Percentiles rank a stretch among this genome's conserved stretches.
phyloP scores from a whole-genome alignment of 1,284 basidiomycete species.

The Bondarzewia mesenterica region DNA sequence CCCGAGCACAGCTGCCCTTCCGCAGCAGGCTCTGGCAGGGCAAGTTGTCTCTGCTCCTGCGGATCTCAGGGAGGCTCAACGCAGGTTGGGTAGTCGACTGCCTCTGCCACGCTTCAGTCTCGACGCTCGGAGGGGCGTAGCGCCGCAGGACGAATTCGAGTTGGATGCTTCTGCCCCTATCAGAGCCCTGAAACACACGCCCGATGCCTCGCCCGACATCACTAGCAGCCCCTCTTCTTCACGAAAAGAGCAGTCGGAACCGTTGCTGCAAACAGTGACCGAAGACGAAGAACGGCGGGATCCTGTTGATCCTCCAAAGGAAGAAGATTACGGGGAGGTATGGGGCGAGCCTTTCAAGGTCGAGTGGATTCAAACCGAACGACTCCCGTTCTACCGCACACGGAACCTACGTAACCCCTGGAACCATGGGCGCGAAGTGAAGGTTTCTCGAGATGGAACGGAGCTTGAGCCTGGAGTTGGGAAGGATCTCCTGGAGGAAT shows the following conservation, averaged over 20 bases:
- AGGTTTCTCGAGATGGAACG: constrained; percentile 88
- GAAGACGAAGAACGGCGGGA: constrained; percentile 3
- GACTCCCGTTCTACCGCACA: constrained; percentile 73
- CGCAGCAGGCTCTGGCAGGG: background rate
- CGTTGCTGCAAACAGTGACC: constrained; percentile 15
- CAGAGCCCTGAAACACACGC: constrained; percentile 20
- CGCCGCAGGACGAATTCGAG: constrained; percentile 21
- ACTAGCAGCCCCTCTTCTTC: constrained; percentile 10
- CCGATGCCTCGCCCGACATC: background rate
- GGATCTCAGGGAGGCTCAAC: constrained; percentile 33
- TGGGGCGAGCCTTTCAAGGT: constrained; percentile 80
- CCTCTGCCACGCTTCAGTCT: constrained; percentile 23
- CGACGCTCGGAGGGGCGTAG: constrained; percentile 15
- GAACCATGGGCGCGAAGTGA: constrained; percentile 88
- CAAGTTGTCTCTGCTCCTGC: constrained; percentile 40
- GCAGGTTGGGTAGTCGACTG: constrained; percentile 16
- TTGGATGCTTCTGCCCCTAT: constrained; percentile 35
- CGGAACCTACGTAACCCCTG: constrained; percentile 84
- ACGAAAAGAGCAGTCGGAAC: constrained; percentile 12
- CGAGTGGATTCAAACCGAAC: constrained; percentile 75
- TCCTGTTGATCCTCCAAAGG: background rate
- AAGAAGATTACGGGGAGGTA: constrained; percentile 20
- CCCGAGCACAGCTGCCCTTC: background rate
- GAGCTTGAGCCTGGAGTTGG: constrained; percentile 85
- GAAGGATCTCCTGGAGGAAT: constrained; percentile 66